Conservation (phyloP, 371 early-diverging fungal genomes). For the Circinella minor region DNA sequence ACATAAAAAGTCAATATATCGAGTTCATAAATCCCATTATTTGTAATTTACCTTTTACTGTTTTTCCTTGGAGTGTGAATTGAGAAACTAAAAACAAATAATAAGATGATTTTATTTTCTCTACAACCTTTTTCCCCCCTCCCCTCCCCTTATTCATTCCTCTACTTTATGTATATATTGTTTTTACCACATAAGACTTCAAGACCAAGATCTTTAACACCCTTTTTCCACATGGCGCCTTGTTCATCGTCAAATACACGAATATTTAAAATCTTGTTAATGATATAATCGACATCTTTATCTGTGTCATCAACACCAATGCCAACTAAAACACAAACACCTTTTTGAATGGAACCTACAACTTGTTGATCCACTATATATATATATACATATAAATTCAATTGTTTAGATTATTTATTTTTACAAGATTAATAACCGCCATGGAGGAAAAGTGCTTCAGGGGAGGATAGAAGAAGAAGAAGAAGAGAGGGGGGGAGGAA, state of each 20-base stretch:
- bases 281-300: slow-evolving; percentile 77
- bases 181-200: slow-evolving; percentile 75
- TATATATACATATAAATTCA: neutral
- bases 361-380: slow-evolving; percentile 62
- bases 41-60: slow-evolving; percentile 64
- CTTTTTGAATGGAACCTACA: slow-evolving; percentile 74
- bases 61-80: slow-evolving; percentile 82
- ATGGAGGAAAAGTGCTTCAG: too few relatives aligned
- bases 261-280: slow-evolving; percentile 73
- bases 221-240: slow-evolving; percentile 74
- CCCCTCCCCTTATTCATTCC: too few relatives aligned
- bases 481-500: neutral
- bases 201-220: slow-evolving; percentile 70
- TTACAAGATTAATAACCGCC: too few relatives aligned
- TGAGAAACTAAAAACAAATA: too few relatives aligned
- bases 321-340: slow-evolving; percentile 80
- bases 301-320: slow-evolving; percentile 73
- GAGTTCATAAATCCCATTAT: neutral
- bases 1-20: neutral
- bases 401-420: too few relatives aligned
- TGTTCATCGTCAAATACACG: slow-evolving; percentile 75
- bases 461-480: too few relatives aligned
- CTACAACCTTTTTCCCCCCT: too few relatives aligned
- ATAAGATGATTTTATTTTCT: too few relatives aligned
- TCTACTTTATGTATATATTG: too few relatives aligned